A percentile compares a stretch with the other conserved stretches of the same genome.
These are phyloP conservation scores for Neonothopanus nambi DNA, from an alignment of 1,284 basidiomycete species.

Conservation along the genomic window DNA sequence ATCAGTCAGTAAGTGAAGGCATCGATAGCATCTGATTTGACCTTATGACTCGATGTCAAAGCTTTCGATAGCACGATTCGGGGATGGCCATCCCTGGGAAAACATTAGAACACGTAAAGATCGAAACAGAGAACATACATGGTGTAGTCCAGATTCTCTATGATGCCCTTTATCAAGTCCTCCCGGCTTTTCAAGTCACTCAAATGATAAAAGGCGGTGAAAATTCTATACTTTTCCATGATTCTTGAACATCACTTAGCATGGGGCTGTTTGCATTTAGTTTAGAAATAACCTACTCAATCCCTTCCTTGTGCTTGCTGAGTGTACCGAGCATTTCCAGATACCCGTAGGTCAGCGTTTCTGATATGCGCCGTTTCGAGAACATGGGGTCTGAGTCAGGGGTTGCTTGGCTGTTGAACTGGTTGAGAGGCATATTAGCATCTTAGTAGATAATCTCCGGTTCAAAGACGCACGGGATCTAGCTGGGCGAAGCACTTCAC, in stretches of 20 bases:
- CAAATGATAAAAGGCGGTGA: constrained; percentile 93
- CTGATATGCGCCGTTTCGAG: constrained; percentile 79
- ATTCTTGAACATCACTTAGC: constrained; percentile 49
- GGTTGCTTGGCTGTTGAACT: constrained; percentile 58
- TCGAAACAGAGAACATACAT: constrained; percentile 53
- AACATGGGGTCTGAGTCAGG: constrained; percentile 81
- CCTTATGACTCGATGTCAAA: constrained; percentile 88
- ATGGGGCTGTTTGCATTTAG: background rate
- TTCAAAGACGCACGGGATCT: constrained; percentile 69
- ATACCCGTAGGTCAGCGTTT: constrained; percentile 89
- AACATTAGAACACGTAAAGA: constrained; percentile 9
- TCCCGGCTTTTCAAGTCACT: constrained; percentile 90
- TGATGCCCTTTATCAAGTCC: constrained; percentile 88
- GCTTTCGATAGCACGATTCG: constrained; percentile 92
- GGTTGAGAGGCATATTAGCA: background rate
- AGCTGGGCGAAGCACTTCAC: constrained; percentile 89
- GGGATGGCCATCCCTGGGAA: constrained; percentile 82
- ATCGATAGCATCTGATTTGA: constrained; percentile 33
- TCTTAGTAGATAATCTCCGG: background rate
- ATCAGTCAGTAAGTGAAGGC: background rate
- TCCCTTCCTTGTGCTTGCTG: constrained; percentile 85
- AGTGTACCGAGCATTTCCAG: constrained; percentile 94
- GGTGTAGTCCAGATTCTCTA: constrained; percentile 90
- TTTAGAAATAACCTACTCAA: constrained; percentile 68
- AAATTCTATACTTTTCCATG: constrained; percentile 89